Conservation (phyloP, 164 flowering plant species). For the Aristolochia californica region DNA sequence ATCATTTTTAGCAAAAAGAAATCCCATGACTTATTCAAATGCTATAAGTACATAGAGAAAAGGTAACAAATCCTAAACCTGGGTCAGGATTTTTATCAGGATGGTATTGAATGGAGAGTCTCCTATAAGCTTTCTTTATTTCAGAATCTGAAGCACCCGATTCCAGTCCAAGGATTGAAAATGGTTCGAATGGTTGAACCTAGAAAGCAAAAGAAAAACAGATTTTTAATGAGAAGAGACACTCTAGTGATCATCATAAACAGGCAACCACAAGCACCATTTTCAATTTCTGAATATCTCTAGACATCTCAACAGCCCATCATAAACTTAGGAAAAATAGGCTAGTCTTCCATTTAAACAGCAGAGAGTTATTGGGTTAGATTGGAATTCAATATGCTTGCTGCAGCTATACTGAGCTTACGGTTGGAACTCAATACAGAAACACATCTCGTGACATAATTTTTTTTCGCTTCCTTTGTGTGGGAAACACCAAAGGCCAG, state of each 20-base stretch:
- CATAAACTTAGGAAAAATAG: too few relatives aligned
- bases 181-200: conserved; percentile 90
- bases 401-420: too few relatives aligned
- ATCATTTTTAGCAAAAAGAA: not conserved
- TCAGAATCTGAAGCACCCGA: conserved; percentile 81
- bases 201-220: conserved; percentile 14
- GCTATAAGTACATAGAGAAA: conserved; percentile 4
- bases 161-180: conserved; percentile 72
- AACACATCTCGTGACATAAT: too few relatives aligned
- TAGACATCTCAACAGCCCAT: not conserved
- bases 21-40: not conserved
- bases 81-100: conserved; percentile 99
- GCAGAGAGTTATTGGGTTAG: too few relatives aligned
- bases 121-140: conserved; percentile 91
- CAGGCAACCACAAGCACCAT: not conserved
- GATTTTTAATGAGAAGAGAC: not conserved
- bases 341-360: too few relatives aligned
- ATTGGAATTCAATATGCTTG: too few relatives aligned
- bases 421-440: too few relatives aligned
- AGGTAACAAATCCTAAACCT: conserved; percentile 40
- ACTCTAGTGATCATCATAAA: not conserved
- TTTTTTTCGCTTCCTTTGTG: too few relatives aligned
- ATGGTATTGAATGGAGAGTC: conserved; percentile 87
- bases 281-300: not conserved
- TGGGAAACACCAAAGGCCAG: too few relatives aligned